These are phyloP conservation scores for Septoria petroselini DNA, from an alignment of 2,329 filamentous ascomycete genomes.

Conservation along the genomic window DNA sequence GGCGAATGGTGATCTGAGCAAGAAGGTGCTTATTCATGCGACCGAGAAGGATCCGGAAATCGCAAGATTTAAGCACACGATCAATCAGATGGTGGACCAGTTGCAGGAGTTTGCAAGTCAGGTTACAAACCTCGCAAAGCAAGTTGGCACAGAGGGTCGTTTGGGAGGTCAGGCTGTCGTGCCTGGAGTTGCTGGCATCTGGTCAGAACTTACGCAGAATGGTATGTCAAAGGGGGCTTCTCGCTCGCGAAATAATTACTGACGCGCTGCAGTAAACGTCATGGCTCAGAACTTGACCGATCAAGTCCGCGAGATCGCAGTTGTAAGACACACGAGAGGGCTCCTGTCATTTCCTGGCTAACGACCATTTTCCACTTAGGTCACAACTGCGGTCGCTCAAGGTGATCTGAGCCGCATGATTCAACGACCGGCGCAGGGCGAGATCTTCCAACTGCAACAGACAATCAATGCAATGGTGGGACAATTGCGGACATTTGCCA, in stretches of 20 bases:
- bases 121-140: slow-evolving; percentile 88
- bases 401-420: slow-evolving; percentile 97
- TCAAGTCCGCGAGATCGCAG: slow-evolving; percentile 95
- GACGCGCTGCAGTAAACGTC: slow-evolving; percentile 67
- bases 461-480: slow-evolving; percentile 72
- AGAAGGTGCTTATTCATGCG: slow-evolving; percentile 92
- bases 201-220: slow-evolving; percentile 82
- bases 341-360: too few relatives aligned
- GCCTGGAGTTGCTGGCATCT: slow-evolving; percentile 90
- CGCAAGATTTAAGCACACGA: slow-evolving; percentile 94
- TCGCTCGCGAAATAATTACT: slow-evolving; percentile 23
- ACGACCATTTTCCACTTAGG: slow-evolving; percentile 40
- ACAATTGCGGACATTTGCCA: slow-evolving; percentile 62
- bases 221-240: slow-evolving; percentile 39
- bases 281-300: slow-evolving; percentile 99
- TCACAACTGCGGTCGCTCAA: slow-evolving; percentile 90
- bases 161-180: slow-evolving; percentile 92
- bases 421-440: slow-evolving; percentile 85
- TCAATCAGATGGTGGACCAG: slow-evolving; percentile 99
- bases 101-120: slow-evolving; percentile 94
- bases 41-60: slow-evolving; percentile 98
- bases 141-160: slow-evolving; percentile 93
- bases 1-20: slow-evolving; percentile 89
- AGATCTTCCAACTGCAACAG: slow-evolving; percentile 91
- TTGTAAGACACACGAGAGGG: slow-evolving; percentile 38